Base-by-base conservation (phyloP, 129 eudicot genomes). In the Flaveria ramosissima region DNA sequence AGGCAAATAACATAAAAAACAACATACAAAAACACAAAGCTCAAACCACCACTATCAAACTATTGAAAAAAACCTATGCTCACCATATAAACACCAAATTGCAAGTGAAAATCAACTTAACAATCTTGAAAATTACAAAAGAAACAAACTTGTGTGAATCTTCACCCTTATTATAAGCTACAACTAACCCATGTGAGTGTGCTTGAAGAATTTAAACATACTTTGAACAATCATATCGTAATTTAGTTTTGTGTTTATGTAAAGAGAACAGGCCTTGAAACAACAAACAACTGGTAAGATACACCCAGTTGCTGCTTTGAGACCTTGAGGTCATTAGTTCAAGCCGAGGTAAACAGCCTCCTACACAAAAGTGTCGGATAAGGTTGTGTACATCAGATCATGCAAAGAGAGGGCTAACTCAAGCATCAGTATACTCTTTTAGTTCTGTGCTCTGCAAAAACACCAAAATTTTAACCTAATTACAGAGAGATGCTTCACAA, bases 21-120 rank as follows among this genome's bases (percentile, higher is more conserved):
- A 55, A 21, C 19, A 39, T 39, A 53, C 0, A 15, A 51, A 0
- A 47, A 76, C 15, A 39, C 12, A 13, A 16, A 57, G 15, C 19
- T 3, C 51, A 72, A 72, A 72, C 76, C 48, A 48, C 13, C 27
- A 53, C 52, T 12, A 36, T 36, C 20, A 51, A 39, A 52, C 43
- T 42, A 21, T 24, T 11, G 14, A 24, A 24, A 59, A 60, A 24
- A 4, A 13, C 14, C 64, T 57, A 24, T 11, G 0, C 14, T 2
- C 8, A 73, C 26, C 13, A 6, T 0, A 32, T 16, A 57, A 56
- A 20, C 15, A 73, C 68, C 68, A 41, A 57, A 3, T 9, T 27
- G 3, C 39, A 61, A 24, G 43, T 26, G n/a, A 13, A 62, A 62
- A 62, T 27, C 43, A 60, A 24, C 39, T 23, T 23, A 60, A 0